Conservation (phyloP, 176 grass and related monocot species). For the Raddia guianensis region DNA sequence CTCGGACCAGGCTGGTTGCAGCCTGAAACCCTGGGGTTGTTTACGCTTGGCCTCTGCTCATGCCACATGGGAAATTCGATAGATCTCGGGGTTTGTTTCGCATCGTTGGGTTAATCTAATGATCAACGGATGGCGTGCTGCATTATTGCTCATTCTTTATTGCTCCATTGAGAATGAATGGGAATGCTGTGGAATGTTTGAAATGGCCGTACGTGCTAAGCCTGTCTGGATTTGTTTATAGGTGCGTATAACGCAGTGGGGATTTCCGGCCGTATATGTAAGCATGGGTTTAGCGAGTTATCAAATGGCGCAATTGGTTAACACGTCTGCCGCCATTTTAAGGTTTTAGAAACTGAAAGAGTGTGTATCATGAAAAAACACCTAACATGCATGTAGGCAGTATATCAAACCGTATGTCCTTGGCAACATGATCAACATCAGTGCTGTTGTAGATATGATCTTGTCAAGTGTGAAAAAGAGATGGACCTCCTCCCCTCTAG, state of each 20-base stretch:
- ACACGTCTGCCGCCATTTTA: background rate
- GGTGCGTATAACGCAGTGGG: background rate
- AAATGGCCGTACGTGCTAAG: background rate
- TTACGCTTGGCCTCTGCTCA: constrained; percentile 1
- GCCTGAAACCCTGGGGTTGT: constrained; percentile 10
- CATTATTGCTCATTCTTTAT: constrained; percentile 22
- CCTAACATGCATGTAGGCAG: no score
- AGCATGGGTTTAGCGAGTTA: background rate
- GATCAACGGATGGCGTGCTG: background rate
- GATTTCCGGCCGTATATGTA: background rate
- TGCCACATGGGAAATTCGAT: constrained; percentile 41
- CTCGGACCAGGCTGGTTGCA: constrained; percentile 40
- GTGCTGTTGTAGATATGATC: no score
- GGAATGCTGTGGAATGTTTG: background rate
- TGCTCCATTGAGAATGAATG: background rate
- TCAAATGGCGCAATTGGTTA: no score
- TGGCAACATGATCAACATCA: no score
- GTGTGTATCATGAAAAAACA: no score
- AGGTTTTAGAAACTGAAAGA: background rate
- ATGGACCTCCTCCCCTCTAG: no score
- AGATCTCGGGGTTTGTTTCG: background rate
- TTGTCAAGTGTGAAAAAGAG: no score
- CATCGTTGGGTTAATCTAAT: background rate
- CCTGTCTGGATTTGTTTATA: background rate
- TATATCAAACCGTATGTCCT: no score